These are phyloP conservation scores for Chlamydomonas eustigma DNA, from an alignment of 139 green algal genomes.

Conservation along the genomic window DNA sequence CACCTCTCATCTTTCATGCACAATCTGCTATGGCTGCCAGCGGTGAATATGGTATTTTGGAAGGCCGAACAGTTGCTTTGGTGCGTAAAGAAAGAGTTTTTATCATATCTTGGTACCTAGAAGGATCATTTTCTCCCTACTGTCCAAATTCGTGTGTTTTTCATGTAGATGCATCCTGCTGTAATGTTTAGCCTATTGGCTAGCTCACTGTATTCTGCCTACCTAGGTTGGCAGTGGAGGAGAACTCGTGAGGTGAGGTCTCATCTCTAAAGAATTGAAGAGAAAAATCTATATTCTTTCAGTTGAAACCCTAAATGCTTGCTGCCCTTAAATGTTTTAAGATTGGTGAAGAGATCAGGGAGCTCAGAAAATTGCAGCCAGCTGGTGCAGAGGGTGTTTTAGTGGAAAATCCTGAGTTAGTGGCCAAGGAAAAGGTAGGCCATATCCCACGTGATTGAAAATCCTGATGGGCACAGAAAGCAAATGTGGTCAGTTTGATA, in stretches of 20 bases:
- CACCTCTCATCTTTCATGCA: slow-evolving; percentile 12
- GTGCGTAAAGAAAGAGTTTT: too few species aligned
- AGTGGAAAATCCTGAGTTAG: slow-evolving; percentile 26
- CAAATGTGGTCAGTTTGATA: too few species aligned
- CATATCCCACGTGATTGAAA: too few species aligned
- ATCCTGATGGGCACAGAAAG: too few species aligned
- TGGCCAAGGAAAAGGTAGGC: slow-evolving; percentile 75
- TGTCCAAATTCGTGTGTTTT: too few species aligned
- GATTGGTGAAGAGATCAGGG: slow-evolving; percentile 68
- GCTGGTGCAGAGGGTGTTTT: slow-evolving; percentile 34
- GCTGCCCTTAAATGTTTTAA: not conserved
- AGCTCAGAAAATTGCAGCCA: slow-evolving; percentile 69
- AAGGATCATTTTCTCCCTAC: slow-evolving; percentile 80
- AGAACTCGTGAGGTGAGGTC: slow-evolving; percentile 32
- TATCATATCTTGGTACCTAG: too few species aligned
- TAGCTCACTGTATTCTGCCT: slow-evolving; percentile 75
- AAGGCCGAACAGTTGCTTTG: slow-evolving; percentile 67
- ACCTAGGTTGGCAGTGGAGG: slow-evolving; percentile 83
- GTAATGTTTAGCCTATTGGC: slow-evolving; percentile 82
- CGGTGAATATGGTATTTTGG: slow-evolving; percentile 62
- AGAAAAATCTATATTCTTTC: too few species aligned
- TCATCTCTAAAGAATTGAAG: too few species aligned
- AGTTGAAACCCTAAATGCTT: too few species aligned
- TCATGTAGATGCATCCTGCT: slow-evolving; percentile 77
- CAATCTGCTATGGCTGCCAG: slow-evolving; percentile 25